Base-by-base conservation (phyloP, 306 rosid species). In the Geum urbanum region DNA sequence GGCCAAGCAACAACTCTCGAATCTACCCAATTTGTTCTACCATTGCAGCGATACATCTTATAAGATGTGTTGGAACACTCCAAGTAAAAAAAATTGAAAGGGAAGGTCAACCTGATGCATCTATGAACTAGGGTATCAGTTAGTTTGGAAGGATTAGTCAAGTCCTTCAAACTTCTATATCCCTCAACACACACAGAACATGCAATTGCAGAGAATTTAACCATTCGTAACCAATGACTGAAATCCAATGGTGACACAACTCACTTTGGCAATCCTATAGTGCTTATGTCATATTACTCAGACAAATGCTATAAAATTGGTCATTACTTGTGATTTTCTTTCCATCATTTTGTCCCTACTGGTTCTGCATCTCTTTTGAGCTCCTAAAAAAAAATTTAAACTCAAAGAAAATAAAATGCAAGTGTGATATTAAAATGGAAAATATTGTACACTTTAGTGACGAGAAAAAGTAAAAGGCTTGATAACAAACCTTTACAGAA, bases 401-500 rank as follows among this genome's bases (percentile, higher is more conserved):
- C 35, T 18, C 6, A 51, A 61, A 40, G 7, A 15, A 2, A n/a
- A 2, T 47, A 54, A 35, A 47, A 71, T 14, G 52, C n/a, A 40
- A 37, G 70, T 6, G 7, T 5, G 15, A 49, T 60, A 46, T 19
- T 47, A 9, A 67, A 67, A 48, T 35, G 20, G 48, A 18, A 3
- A 39, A 10, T 9, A 54, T 67, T 58, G 14, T 19, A 62, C 19
- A 47, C 22, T 59, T 52, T n/a, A 59, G 22, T 14, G n/a, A 61
- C 11, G 37, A 62, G 62, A 56, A 15, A n/a, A 8, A 18, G 2
- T 7, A 63, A 66, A 50, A 72, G 14, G 56, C 22, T 63, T 20
- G 60, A 45, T 78, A 70, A 79, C 90, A 73, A 74, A 91, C 99
- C 99, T 91, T 95, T 72, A 89, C 84, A 78, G 95, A 87, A 70